A percentile compares a stretch with the other conserved stretches of the same genome.
phyloP scores from a whole-genome alignment of 2,329 filamentous ascomycete genomes.

The Cadophora sp. region DNA sequence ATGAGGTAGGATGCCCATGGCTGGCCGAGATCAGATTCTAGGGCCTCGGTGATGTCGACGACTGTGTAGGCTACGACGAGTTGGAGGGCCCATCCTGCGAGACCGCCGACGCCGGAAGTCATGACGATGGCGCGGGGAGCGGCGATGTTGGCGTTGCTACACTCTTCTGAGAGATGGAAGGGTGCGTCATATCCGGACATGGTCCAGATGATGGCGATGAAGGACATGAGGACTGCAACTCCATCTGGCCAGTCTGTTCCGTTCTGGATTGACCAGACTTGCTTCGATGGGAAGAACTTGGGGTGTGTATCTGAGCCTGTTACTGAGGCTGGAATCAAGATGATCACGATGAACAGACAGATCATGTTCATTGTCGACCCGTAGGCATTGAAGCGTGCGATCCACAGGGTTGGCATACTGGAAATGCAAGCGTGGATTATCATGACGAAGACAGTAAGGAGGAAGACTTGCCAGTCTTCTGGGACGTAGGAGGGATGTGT shows the following conservation, averaged over 20 bases:
- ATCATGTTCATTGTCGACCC: slow-evolving; percentile 76
- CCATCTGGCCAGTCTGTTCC: slow-evolving; percentile 72
- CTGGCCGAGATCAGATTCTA: slow-evolving; percentile 68
- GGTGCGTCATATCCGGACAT: slow-evolving; percentile 72
- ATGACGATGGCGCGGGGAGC: slow-evolving; percentile 75
- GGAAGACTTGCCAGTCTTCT: slow-evolving; percentile 69
- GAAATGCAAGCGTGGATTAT: slow-evolving; percentile 71
- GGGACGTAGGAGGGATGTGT: slow-evolving; percentile 69
- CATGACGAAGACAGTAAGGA: slow-evolving; percentile 72
- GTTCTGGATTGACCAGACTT: slow-evolving; percentile 73
- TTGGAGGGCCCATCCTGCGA: slow-evolving; percentile 77
- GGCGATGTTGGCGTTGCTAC: slow-evolving; percentile 74
- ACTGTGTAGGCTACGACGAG: slow-evolving; percentile 74
- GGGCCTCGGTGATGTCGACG: slow-evolving; percentile 60
- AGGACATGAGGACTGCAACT: slow-evolving; percentile 73
- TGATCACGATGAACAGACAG: slow-evolving; percentile 68
- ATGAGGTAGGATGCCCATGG: slow-evolving; percentile 73
- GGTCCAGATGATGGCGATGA: slow-evolving; percentile 74
- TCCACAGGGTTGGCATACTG: slow-evolving; percentile 73
- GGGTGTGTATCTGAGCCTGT: slow-evolving; percentile 54
- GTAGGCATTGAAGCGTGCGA: slow-evolving; percentile 72
- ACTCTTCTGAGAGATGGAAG: slow-evolving; percentile 79
- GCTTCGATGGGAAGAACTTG: slow-evolving; percentile 61
- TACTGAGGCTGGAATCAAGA: slow-evolving; percentile 67
- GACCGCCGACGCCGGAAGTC: slow-evolving; percentile 69